phyloP scores from a whole-genome alignment of 768 basidiomycete species.

The Phaeotremella skinneri region DNA sequence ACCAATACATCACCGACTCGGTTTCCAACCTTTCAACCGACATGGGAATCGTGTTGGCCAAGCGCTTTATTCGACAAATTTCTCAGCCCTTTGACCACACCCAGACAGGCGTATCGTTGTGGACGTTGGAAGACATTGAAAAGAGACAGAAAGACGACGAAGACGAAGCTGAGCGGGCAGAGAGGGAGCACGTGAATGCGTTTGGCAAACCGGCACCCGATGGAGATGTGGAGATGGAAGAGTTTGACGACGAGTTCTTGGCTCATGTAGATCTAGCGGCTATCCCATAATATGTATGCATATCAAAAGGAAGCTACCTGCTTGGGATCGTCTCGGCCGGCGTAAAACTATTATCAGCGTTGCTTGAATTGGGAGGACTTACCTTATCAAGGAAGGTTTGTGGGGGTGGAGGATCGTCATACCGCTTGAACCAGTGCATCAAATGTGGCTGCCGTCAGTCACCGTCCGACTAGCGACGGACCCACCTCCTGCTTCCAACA shows the following conservation, averaged over 20 bases:
- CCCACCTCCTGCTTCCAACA: slow-evolving; percentile 75
- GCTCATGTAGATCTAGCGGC: slow-evolving; percentile 29
- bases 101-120: slow-evolving; percentile 87
- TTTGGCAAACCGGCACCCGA: slow-evolving; percentile 12
- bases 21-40: slow-evolving; percentile 97
- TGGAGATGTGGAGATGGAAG: slow-evolving; percentile 29
- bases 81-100: slow-evolving; percentile 97
- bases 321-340: slow-evolving; percentile 49
- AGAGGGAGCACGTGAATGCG: slow-evolving; percentile 53
- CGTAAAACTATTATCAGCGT: slow-evolving; percentile 37
- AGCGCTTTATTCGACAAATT: slow-evolving; percentile 96
- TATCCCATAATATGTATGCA: slow-evolving; percentile 5
- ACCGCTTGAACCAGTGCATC: slow-evolving; percentile 51
- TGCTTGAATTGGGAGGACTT: not conserved
- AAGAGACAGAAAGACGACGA: slow-evolving; percentile 79
- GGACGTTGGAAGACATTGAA: slow-evolving; percentile 89
- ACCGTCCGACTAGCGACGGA: not conserved
- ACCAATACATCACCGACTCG: slow-evolving; percentile 98
- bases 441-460: slow-evolving; percentile 42
- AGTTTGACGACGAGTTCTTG: slow-evolving; percentile 22
- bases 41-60: slow-evolving; percentile 90
- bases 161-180: slow-evolving; percentile 58
- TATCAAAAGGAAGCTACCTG: slow-evolving; percentile 38
- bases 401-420: slow-evolving; percentile 45
- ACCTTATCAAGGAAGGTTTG: slow-evolving; percentile 50